Evolutionary conservation across 2,329 filamentous ascomycete species (phyloP), one percentile per base, ranked within the genome.

Genomic region (Colletotrichum shisoi): DNA sequence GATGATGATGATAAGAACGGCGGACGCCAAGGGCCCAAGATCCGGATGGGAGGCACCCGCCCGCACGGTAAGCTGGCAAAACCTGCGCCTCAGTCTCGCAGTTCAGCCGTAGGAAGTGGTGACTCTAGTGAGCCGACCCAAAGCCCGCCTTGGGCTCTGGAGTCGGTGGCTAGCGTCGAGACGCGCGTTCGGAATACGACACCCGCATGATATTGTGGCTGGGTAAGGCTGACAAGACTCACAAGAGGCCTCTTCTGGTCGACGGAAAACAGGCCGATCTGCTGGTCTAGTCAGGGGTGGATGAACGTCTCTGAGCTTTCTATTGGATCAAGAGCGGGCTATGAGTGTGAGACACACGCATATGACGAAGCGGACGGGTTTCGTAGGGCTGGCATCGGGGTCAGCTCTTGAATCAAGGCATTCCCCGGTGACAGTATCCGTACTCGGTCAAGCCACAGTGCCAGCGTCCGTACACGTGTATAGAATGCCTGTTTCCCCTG

Each of bases 161-260:
- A 27, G 19, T 21, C n/a, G 37, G 37, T 19, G 37, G 45, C 44
- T 59, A 56, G 64, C 61, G 54, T 40, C 44, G 4, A 54, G 61
- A 67, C 64, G 53, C 64, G 64, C 61, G 64, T 67, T 56, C 49
- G 42, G 48, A 19, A 60, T 44, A 56, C 61, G 49, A 64, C 52
- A 49, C 54, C 34, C 27, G 42, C 46, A 44, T 58, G 13, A 19
- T 56, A 46, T 64, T 64, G 64, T 67, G 64, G 64, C 64, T 64
- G 61, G 60, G 49, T 40, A 67, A 67, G 64, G 64, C 62, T 64
- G 64, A 67, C 54, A 56, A 60, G 61, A 59, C 62, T 64, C 61
- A 64, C 49, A 56, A 56, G 54, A 59, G 61, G 64, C 61, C 64
- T 67, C 61, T 64, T 42, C 24, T 27, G 2, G 13, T 24, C 34